A percentile compares a stretch with the other conserved stretches of the same genome.
phyloP scores from a whole-genome alignment of 1,139 yeast species.

The Saccharomycopsis hybrid region DNA sequence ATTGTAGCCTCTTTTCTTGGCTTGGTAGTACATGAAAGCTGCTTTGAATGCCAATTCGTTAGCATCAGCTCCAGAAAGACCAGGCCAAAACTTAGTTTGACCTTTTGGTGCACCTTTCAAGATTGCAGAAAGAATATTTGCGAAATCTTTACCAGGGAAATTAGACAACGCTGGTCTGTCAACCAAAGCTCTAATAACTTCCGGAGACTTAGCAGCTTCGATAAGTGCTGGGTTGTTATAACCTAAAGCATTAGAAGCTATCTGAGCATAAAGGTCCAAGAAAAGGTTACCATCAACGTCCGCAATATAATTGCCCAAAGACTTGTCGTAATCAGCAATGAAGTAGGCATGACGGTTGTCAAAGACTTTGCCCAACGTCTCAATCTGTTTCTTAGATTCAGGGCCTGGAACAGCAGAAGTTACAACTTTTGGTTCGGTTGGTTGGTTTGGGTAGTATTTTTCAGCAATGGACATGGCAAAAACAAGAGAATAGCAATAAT shows the following conservation, averaged over 20 bases:
- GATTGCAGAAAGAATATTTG: conserved; percentile 46
- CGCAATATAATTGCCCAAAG: conserved; percentile 62
- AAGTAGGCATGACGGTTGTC: conserved; percentile 68
- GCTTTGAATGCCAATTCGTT: conserved; percentile 75
- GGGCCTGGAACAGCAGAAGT: conserved; percentile 59
- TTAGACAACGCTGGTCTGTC: conserved; percentile 75
- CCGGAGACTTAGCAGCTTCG: conserved; percentile 54
- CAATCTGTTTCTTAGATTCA: conserved; percentile 39
- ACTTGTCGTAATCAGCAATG: conserved; percentile 57
- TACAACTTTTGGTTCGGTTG: conserved; percentile 42
- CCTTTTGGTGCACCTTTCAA: conserved; percentile 69
- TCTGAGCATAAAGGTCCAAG: conserved; percentile 65
- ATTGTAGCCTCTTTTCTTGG: conserved; percentile 45
- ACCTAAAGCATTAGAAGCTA: conserved; percentile 68
- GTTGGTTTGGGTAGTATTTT: conserved; percentile 54
- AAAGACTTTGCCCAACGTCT: conserved; percentile 47
- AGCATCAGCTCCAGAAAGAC: conserved; percentile 69
- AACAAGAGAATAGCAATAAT: too few relatives aligned
- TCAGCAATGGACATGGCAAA: conserved; percentile 38
- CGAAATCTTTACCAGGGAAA: conserved; percentile 56
- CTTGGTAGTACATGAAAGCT: conserved; percentile 67
- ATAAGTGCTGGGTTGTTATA: conserved; percentile 68
- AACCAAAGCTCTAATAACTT: conserved; percentile 60
- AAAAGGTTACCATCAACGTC: conserved; percentile 65
- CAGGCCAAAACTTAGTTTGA: conserved; percentile 59